A percentile compares a stretch with the other conserved stretches of the same genome.
Evolutionary conservation across 2,329 filamentous ascomycete genomes (phyloP).

Genomic region (Monilinia aucupariae): DNA sequence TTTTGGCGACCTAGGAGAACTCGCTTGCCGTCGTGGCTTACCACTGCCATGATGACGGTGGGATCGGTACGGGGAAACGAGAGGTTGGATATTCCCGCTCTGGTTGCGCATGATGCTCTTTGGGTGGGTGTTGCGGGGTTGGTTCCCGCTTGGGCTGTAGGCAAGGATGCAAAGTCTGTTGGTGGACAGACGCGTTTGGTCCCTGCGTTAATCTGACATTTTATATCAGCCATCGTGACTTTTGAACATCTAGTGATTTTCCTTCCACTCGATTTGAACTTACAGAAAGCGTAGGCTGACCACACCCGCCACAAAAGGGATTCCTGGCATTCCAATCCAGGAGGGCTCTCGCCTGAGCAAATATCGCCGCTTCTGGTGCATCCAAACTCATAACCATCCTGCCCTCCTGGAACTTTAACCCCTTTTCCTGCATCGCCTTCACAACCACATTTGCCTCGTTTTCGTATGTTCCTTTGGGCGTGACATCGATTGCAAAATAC

Average conservation of each 20-base stretch:
- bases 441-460: constrained; percentile 59
- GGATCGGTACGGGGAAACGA: constrained; percentile 83
- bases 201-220: constrained; percentile 51
- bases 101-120: constrained; percentile 70
- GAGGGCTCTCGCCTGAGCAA: constrained; percentile 80
- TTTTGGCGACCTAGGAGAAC: constrained; percentile 75
- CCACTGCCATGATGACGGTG: constrained; percentile 86
- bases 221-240: neutral
- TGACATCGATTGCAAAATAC: constrained; percentile 87
- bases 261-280: constrained; percentile 32
- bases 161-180: constrained; percentile 49
- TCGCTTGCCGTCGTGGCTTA: constrained; percentile 67
- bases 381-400: constrained; percentile 48
- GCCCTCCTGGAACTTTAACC: constrained; percentile 61
- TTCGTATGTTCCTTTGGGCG: constrained; percentile 59
- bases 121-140: constrained; percentile 41
- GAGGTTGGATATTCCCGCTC: constrained; percentile 82
- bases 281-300: constrained; percentile 71
- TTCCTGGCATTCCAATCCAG: constrained; percentile 94
- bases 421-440: constrained; percentile 53
- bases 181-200: constrained; percentile 77
- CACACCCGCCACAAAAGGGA: constrained; percentile 86
- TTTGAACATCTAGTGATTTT: neutral
- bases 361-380: constrained; percentile 67
- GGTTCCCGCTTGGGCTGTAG: constrained; percentile 38